phyloP scores from a whole-genome alignment of 202 grass and related monocot genomes.

The Zizania palustris region DNA sequence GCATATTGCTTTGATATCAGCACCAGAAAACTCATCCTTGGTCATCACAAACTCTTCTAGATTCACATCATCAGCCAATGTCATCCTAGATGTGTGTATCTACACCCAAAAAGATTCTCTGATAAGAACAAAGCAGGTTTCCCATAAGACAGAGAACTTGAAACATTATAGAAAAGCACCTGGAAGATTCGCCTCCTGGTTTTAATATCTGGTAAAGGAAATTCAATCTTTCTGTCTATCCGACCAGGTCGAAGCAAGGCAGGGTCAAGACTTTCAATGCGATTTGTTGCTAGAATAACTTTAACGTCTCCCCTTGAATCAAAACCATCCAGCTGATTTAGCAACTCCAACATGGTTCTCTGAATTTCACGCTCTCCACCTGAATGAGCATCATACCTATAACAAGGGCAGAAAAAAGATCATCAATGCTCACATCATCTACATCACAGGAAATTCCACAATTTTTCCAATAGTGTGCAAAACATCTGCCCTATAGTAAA shows the following conservation, averaged over 20 bases:
- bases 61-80: constrained; percentile 87
- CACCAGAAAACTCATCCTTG: constrained; percentile 95
- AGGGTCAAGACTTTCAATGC: constrained; percentile 90
- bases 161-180: constrained; percentile 43
- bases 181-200: constrained; percentile 80
- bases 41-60: constrained; percentile 95
- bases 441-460: neutral
- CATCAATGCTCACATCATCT: constrained; percentile 13
- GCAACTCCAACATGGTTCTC: constrained; percentile 91
- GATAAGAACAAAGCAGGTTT: constrained; percentile 25
- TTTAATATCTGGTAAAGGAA: constrained; percentile 91
- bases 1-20: constrained; percentile 94
- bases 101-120: constrained; percentile 25
- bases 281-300: constrained; percentile 95
- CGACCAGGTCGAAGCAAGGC: constrained; percentile 84
- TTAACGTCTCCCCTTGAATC: constrained; percentile 96
- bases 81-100: constrained; percentile 97
- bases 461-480: constrained; percentile 13
- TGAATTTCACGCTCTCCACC: constrained; percentile 96
- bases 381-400: constrained; percentile 98
- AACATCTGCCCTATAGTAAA: constrained; percentile 4
- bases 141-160: neutral
- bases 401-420: constrained; percentile 5
- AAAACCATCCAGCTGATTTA: constrained; percentile 98
- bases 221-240: constrained; percentile 94